Conservation (phyloP, 345 rosid species). For the Salix suchowensis region DNA sequence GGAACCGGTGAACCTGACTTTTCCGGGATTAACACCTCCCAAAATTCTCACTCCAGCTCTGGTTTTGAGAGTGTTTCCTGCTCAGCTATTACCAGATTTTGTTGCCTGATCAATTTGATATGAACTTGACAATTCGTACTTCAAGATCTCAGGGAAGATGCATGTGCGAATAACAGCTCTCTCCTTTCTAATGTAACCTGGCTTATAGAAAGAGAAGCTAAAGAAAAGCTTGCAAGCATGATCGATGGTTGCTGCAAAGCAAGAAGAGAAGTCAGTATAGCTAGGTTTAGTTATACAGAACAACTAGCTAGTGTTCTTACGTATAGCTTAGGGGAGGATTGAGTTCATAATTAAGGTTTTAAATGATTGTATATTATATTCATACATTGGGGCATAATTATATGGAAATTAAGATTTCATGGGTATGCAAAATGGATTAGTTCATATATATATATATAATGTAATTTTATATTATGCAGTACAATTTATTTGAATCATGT, state of each 20-base stretch:
- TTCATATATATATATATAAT: neutral
- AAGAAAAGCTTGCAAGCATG: neutral
- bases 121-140: neutral
- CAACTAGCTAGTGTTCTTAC: neutral
- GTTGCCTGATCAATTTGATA: constrained; percentile 28
- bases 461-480: too few species aligned
- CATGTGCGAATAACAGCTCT: neutral
- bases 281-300: neutral
- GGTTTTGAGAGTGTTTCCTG: constrained; percentile 45
- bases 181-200: neutral
- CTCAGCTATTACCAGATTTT: constrained; percentile 50
- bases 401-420: neutral
- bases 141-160: neutral
- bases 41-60: constrained; percentile 32
- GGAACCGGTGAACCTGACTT: constrained; percentile 32
- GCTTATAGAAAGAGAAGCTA: neutral
- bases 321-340: neutral
- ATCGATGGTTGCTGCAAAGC: neutral
- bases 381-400: neutral
- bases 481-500: too few species aligned
- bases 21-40: constrained; percentile 26
- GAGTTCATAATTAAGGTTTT: neutral
- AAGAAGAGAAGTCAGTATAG: neutral
- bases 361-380: neutral
- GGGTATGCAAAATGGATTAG: neutral